Conservation (phyloP, 2,329 filamentous ascomycete species). For the Neocucurbitaria cava region DNA sequence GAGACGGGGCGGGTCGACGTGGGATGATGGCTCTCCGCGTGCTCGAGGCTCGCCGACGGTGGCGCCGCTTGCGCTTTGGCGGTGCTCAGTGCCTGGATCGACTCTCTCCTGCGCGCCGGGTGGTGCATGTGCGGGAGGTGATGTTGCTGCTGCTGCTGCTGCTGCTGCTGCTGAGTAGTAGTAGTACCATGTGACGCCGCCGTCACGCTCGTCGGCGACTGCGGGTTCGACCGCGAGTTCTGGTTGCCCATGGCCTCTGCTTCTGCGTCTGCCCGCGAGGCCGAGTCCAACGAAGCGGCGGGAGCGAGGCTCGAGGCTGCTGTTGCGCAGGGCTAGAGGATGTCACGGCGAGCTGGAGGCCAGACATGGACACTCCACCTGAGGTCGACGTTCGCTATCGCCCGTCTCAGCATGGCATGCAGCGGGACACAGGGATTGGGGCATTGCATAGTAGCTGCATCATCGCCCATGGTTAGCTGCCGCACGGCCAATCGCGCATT, state of each 20-base stretch:
- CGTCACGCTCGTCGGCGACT: conserved; percentile 31
- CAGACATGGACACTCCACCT: too few relatives aligned
- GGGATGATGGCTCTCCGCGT: conserved; percentile 42
- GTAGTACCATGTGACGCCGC: conserved; percentile 27
- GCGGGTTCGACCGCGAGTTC: conserved; percentile 36
- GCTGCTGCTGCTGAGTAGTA: too few relatives aligned
- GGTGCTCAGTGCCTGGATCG: conserved; percentile 48
- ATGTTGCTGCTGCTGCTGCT: conserved; percentile 6
- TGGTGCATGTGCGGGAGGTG: conserved; percentile 26
- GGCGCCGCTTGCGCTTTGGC: conserved; percentile 49
- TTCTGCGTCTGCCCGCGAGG: too few relatives aligned
- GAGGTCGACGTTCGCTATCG: conserved; percentile 19
- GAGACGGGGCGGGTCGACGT: conserved; percentile 33
- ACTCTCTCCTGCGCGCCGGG: conserved; percentile 47
- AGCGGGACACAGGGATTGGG: conserved; percentile 27
- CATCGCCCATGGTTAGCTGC: conserved; percentile 25
- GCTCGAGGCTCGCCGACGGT: conserved; percentile 47
- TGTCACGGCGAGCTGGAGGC: too few relatives aligned
- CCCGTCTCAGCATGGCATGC: conserved; percentile 26
- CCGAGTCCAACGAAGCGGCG: background rate
- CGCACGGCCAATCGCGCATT: conserved; percentile 19
- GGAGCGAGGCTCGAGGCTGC: background rate
- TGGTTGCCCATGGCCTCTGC: conserved; percentile 44
- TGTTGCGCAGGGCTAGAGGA: conserved; percentile 1
- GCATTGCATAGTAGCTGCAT: conserved; percentile 20